Percentiles rank a stretch among this genome's conserved stretches.
These are phyloP conservation scores for Wickerhamomyces queroliae DNA, from an alignment of 805 yeast genomes.

Conservation along the genomic window DNA sequence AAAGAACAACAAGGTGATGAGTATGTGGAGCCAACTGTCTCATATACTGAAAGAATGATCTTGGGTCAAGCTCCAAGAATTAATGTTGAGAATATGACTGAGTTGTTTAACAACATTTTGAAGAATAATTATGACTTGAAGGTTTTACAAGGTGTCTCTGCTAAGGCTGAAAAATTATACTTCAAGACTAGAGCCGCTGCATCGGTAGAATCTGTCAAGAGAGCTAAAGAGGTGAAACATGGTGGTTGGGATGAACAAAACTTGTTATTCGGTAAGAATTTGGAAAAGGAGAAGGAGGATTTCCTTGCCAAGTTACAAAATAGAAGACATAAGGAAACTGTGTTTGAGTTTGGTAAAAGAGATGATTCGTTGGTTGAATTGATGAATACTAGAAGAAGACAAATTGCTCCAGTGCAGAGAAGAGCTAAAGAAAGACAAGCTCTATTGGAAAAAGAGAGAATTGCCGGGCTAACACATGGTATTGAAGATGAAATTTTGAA, in stretches of 20 bases:
- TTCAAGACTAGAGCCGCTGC: slow-evolving; percentile 83
- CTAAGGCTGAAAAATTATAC: slow-evolving; percentile 84
- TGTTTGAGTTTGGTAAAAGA: slow-evolving; percentile 77
- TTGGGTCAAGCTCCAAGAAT: slow-evolving; percentile 78
- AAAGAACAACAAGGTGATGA: slow-evolving; percentile 37
- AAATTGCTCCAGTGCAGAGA: slow-evolving; percentile 82
- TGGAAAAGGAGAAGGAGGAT: slow-evolving; percentile 64
- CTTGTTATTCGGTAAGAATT: slow-evolving; percentile 68
- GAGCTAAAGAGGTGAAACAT: slow-evolving; percentile 71
- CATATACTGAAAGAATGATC: slow-evolving; percentile 72
- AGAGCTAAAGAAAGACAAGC: slow-evolving; percentile 67
- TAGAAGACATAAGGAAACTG: slow-evolving; percentile 78
- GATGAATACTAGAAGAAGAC: slow-evolving; percentile 83
- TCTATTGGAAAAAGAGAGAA: slow-evolving; percentile 63
- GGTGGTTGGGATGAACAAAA: slow-evolving; percentile 90
- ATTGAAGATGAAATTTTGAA: slow-evolving; percentile 69
- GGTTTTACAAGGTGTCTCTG: slow-evolving; percentile 62
- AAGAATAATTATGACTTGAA: slow-evolving; percentile 62
- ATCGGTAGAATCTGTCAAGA: slow-evolving; percentile 75
- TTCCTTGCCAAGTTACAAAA: slow-evolving; percentile 69
- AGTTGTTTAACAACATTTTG: slow-evolving; percentile 58
- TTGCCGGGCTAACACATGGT: slow-evolving; percentile 67
- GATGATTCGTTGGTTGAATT: slow-evolving; percentile 68
- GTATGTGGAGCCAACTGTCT: slow-evolving; percentile 49
- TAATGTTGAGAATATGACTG: slow-evolving; percentile 66